Base-by-base conservation (phyloP, 2,329 filamentous ascomycete genomes). In the Arthroderma sp. region DNA sequence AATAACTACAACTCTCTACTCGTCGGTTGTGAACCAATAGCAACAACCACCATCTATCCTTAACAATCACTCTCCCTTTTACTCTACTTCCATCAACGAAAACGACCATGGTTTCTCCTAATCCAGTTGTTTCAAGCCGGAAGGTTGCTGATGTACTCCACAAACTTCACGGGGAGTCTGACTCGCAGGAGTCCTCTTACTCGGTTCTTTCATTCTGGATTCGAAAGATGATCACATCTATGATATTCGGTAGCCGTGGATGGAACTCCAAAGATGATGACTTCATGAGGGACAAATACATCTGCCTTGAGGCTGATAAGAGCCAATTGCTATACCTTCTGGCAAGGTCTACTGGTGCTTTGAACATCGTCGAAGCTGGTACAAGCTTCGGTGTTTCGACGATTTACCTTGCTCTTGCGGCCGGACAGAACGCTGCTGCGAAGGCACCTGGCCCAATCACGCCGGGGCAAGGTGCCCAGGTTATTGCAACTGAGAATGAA, bases 401-500 rank as follows among this genome's bases (percentile, higher is more conserved):
- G 0, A 81, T 84, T 47, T 85, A 83, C 59, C 74, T 84, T 1
- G 80, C 81, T 0, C 70, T 84, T 1, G 82, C 80, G 0, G 78
- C 80, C 0, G 73, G 73, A 0, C 72, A 79, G 56, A 82, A 79
- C 58, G 71, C 70, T 0, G 63, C 61, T 0, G 59, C 55, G 1
- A 62, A 60, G n/a, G 54, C 55, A 23, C 49, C 55, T 23, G 19
- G 38, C 6, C 49, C 60, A 2, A 41, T 57, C 33, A 56, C 51
- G 5, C 57, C 59, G 1, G 69, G 67, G 11, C 55, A 66, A 56
- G 15, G 63, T 41, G 77, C 74, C 0, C 73, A 62, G 39, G 81
- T 85, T 0, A 79, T 84, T 63, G 81, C 76, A 0, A 85, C 82
- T 0, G 82, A 85, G 67, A 77, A 82, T 25, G 82, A 85, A 64